Evolutionary conservation across 306 rosid genomes (phyloP).

Genomic region (Prunus fruticosa): DNA sequence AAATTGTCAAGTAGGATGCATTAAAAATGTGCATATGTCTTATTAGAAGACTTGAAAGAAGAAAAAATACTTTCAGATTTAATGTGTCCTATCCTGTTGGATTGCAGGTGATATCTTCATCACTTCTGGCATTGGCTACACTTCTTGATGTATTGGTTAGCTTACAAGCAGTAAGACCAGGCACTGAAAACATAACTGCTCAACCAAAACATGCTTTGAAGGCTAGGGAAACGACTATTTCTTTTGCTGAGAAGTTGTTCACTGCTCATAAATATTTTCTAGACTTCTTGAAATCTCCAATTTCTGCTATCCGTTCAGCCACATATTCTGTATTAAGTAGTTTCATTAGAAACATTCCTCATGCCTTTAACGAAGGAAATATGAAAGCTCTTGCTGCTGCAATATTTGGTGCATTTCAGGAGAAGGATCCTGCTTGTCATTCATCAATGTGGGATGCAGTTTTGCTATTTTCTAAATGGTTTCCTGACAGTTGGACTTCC

Average conservation of each 20-base stretch:
- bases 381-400: constrained; percentile 60
- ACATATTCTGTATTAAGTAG: constrained; percentile 73
- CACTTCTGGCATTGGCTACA: constrained; percentile 84
- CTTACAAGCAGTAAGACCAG: constrained; percentile 47
- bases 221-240: constrained; percentile 67
- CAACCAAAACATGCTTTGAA: constrained; percentile 75
- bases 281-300: constrained; percentile 68
- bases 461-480: constrained; percentile 71
- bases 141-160: constrained; percentile 79
- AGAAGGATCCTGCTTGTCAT: constrained; percentile 86
- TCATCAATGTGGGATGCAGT: constrained; percentile 88
- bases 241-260: constrained; percentile 77
- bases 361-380: constrained; percentile 66
- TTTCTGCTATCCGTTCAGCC: constrained; percentile 77
- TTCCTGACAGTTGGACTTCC: constrained; percentile 76
- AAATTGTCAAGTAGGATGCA: neutral
- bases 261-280: constrained; percentile 62
- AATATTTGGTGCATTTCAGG: constrained; percentile 84
- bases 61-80: neutral
- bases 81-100: constrained; percentile 26
- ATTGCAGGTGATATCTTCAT: constrained; percentile 80
- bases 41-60: neutral
- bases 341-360: constrained; percentile 71
- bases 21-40: constrained; percentile 7
- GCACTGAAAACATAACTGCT: constrained; percentile 46